Base-by-base conservation (phyloP, 257 asterid genomes). In the Petunia axillaris region DNA sequence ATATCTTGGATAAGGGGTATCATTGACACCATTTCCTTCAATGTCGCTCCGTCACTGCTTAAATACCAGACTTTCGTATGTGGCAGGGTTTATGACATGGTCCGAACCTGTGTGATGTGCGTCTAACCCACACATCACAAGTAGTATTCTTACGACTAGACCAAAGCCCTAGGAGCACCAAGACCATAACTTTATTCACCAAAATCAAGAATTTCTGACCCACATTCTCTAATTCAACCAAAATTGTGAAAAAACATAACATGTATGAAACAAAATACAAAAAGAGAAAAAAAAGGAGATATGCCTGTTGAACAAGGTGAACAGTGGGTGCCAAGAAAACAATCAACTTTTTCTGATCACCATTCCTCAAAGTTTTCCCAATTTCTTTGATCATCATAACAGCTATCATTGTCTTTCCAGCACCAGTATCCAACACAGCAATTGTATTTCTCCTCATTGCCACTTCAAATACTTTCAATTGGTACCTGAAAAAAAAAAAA, bases 271-370 rank as follows among this genome's bases (percentile, higher is more conserved):
- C 41, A 44, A 11, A 43, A 4, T 14, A 13, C 11, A 2, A 16
- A 8, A 41, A 50, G 64, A 15, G 6, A 54, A 57, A 59, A 38
- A 4, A 55, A 50, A 63, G 15, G 6, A 66, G 43, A 68, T 87
- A 83, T 85, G 80, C 99, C 98, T 90, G 96, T 11, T 85, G 93
- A n/a, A 95, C 98, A 85, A 90, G 97, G 81, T 83, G 89, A 82
- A 95, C 97, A 60, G 97, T 92, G 73, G 98, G 94, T 62, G 93
- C 91, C 92, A 95, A 88, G 91, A 90, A 88, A 38, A 88, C 83
- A 36, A 95, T 92, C 81, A 86, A 66, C 85, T 87, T 93, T 83
- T 86, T 91, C 54, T 77, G 90, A 83, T 85, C 89, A 85, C 38
- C 77, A 53, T 77, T 78, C 81, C 77, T 88, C 77, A 93, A 65